phyloP scores from a whole-genome alignment of 2,329 filamentous ascomycete species.

The Pseudocercospora macadamiae region DNA sequence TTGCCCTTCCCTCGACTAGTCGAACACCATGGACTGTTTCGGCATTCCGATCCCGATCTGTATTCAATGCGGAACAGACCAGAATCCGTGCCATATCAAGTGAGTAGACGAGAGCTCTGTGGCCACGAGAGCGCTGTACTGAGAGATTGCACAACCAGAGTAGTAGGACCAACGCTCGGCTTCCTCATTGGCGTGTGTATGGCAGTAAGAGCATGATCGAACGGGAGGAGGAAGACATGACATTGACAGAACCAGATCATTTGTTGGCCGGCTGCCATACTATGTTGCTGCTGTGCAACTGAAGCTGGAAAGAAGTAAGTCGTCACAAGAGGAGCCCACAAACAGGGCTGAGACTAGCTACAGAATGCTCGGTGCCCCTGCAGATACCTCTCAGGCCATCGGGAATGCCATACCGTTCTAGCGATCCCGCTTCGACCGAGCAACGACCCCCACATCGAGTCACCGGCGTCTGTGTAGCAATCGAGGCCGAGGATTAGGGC shows the following conservation, averaged over 20 bases:
- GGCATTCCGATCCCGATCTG: constrained; percentile 39
- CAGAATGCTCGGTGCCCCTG: constrained; percentile 39
- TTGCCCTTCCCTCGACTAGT: background rate
- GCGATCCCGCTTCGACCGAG: background rate
- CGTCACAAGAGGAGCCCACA: background rate
- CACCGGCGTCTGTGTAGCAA: no score
- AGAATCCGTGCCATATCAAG: constrained; percentile 44
- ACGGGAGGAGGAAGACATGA: background rate
- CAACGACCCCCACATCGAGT: background rate
- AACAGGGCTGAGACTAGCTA: constrained; percentile 1
- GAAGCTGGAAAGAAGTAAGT: constrained; percentile 40
- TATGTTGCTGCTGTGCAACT: constrained; percentile 43
- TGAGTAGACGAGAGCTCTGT: background rate
- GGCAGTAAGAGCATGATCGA: constrained; percentile 29
- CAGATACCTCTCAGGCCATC: constrained; percentile 35
- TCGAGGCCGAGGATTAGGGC: no score
- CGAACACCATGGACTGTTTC: constrained; percentile 27
- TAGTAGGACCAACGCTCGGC: constrained; percentile 43
- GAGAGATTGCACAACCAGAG: constrained; percentile 6
- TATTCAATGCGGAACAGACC: constrained; percentile 42
- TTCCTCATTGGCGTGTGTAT: constrained; percentile 39
- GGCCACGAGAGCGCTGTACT: background rate
- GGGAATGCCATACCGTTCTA: constrained; percentile 41
- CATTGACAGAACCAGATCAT: constrained; percentile 30
- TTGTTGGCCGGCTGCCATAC: constrained; percentile 43